Evolutionary conservation across 805 yeast species (phyloP), one percentile per base, ranked within the genome.

Genomic region (Kuraishia molischiana): DNA sequence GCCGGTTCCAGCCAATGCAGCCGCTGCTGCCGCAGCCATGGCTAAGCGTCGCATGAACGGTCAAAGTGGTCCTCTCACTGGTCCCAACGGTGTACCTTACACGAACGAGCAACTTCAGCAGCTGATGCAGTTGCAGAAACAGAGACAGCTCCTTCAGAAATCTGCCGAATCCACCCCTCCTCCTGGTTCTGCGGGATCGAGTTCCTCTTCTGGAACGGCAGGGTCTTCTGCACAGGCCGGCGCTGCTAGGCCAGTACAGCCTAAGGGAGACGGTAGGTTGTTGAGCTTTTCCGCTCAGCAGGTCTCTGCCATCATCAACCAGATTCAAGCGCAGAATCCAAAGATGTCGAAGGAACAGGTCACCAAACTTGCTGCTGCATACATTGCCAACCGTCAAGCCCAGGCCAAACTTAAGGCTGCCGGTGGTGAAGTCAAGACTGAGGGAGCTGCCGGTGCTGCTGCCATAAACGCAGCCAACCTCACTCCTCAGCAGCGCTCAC

Each of bases 241-340:
- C 17, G 35, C 31, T 21, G 32, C 34, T 11, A 22, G 21, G 5
- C 21, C 42, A 4, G 31, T 41, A 14, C 31, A 32, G 17, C 32
- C 38, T 5, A 19, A 22, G 21, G 26, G 18, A 13, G 32, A 22
- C 8, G 21, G 13, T 8, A 34, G 34, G 24, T 19, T 54, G 19
- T 47, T 58, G 29, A 47, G 45, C 24, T 71, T 76, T 53, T 70
- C 77, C 0, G 74, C 78, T 11, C 72, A 77, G 1, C 85, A 79
- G 46, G 81, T 79, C 3, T 69, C 82, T 8, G 79, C 82, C 1
- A 69, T 79, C 31, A 72, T 79, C 40, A 73, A 66, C 45, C 75
- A 78, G 33, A 78, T 79, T 38, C 83, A 78, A 50, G 58, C 69
- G n/a, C 77, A 77, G 47, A 72, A 79, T 51, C 86, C 86, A 2